A percentile compares a stretch with the other conserved stretches of the same genome.
phyloP scores from a whole-genome alignment of 495 filamentous ascomycete species.

The Tuber aestivum region DNA sequence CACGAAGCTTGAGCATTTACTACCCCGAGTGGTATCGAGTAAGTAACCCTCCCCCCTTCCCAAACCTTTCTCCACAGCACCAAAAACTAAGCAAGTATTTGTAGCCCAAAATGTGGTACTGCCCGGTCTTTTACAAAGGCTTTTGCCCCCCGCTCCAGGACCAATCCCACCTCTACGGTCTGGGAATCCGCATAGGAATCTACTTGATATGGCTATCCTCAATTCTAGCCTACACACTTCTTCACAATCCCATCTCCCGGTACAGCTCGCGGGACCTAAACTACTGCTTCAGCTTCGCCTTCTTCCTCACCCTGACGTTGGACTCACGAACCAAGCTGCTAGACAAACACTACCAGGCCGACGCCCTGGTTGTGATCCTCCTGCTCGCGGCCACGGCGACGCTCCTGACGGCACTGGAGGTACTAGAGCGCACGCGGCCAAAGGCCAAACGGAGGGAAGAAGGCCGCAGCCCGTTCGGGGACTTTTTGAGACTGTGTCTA shows the following conservation, averaged over 20 bases:
- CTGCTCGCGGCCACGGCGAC: neutral
- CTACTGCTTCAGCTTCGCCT: constrained; percentile 38
- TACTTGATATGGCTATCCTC: constrained; percentile 44
- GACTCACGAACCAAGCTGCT: neutral
- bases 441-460: neutral
- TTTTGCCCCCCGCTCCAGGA: neutral
- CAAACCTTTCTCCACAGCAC: neutral
- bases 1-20: neutral
- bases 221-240: constrained; percentile 33
- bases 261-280: constrained; percentile 30
- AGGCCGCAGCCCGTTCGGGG: neutral
- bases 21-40: neutral
- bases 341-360: neutral
- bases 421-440: neutral
- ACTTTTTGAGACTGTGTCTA: neutral
- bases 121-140: neutral
- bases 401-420: neutral
- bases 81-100: neutral
- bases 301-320: constrained; percentile 32
- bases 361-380: neutral
- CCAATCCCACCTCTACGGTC: constrained; percentile 32
- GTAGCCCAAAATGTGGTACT: neutral
- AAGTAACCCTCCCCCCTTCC: neutral
- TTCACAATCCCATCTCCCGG: constrained; percentile 16
- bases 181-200: constrained; percentile 46